Evolutionary conservation across 1,284 basidiomycete genomes (phyloP).

Genomic region (Fomitopsis pinicola): DNA sequence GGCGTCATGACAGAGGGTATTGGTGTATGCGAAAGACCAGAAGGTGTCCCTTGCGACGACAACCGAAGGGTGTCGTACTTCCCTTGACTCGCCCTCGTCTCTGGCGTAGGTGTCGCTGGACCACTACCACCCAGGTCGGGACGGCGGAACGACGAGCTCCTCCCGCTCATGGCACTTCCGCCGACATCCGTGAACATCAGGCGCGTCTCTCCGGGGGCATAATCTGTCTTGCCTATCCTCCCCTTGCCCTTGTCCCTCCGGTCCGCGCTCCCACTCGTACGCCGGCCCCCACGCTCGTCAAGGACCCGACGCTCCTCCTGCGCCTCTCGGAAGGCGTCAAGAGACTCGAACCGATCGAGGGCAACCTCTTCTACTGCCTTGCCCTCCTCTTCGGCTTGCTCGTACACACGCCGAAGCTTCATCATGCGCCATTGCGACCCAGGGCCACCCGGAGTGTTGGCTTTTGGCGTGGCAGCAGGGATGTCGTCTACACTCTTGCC

Average conservation of each 20-base stretch:
- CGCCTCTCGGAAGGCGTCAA: slow-evolving; percentile 87
- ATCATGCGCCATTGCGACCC: slow-evolving; percentile 98
- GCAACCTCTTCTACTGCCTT: slow-evolving; percentile 79
- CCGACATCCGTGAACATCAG: slow-evolving; percentile 66
- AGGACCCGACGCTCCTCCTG: slow-evolving; percentile 80
- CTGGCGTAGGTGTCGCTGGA: slow-evolving; percentile 56
- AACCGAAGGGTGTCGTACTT: slow-evolving; percentile 50
- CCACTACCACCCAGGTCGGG: slow-evolving; percentile 62
- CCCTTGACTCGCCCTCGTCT: slow-evolving; percentile 36
- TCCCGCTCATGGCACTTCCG: slow-evolving; percentile 62
- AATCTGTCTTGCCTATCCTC: slow-evolving; percentile 30
- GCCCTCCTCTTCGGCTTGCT: slow-evolving; percentile 84
- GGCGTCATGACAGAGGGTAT: slow-evolving; percentile 90
- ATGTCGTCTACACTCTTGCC: slow-evolving; percentile 56
- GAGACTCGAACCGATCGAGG: slow-evolving; percentile 80
- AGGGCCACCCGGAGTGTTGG: slow-evolving; percentile 75
- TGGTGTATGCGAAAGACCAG: slow-evolving; percentile 57
- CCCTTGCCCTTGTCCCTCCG: slow-evolving; percentile 21
- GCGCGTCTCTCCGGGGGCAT: slow-evolving; percentile 45
- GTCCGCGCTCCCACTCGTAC: slow-evolving; percentile 24
- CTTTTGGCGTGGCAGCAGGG: slow-evolving; percentile 45
- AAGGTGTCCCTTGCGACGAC: slow-evolving; percentile 34
- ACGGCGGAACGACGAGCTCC: slow-evolving; percentile 76
- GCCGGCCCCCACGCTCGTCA: slow-evolving; percentile 71
- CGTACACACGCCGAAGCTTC: slow-evolving; percentile 87